Conservation (phyloP, 768 basidiomycete genomes). For the Psilocybe subaeruginosa region DNA sequence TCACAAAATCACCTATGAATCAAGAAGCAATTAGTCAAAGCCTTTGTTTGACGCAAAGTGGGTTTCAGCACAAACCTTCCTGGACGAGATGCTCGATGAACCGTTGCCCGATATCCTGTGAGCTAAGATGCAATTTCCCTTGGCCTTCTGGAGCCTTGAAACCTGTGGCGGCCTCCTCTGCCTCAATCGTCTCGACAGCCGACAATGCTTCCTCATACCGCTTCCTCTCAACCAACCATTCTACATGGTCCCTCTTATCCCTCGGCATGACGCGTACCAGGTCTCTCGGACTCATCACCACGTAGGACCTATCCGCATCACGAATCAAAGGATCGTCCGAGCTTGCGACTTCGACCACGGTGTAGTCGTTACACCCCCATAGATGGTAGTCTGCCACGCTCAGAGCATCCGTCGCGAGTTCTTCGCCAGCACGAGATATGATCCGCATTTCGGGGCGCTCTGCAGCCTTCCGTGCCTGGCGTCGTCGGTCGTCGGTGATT, state of each 20-base stretch:
- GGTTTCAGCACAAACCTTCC: constrained; percentile 55
- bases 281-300: constrained; percentile 87
- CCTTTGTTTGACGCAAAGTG: not conserved
- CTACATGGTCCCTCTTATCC: constrained; percentile 87
- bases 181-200: constrained; percentile 72
- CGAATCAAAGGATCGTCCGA: constrained; percentile 30
- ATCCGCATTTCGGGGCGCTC: constrained; percentile 95
- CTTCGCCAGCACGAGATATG: constrained; percentile 87
- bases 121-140: constrained; percentile 48
- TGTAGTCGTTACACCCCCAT: constrained; percentile 94
- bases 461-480: constrained; percentile 81
- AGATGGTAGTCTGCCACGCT: constrained; percentile 75
- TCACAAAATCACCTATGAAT: constrained; percentile 54
- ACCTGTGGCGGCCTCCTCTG: constrained; percentile 30
- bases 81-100: constrained; percentile 87
- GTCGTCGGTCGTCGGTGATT: constrained; percentile 68
- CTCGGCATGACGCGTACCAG: constrained; percentile 86
- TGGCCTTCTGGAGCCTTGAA: constrained; percentile 18
- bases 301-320: constrained; percentile 57
- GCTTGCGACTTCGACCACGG: constrained; percentile 56
- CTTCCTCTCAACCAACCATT: constrained; percentile 87
- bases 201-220: constrained; percentile 90
- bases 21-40: not conserved
- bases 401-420: constrained; percentile 83
- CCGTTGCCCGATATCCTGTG: constrained; percentile 76